A percentile compares a stretch with the other conserved stretches of the same genome.
phyloP scores from a whole-genome alignment of 805 yeast species.

The Ogataea allantospora region DNA sequence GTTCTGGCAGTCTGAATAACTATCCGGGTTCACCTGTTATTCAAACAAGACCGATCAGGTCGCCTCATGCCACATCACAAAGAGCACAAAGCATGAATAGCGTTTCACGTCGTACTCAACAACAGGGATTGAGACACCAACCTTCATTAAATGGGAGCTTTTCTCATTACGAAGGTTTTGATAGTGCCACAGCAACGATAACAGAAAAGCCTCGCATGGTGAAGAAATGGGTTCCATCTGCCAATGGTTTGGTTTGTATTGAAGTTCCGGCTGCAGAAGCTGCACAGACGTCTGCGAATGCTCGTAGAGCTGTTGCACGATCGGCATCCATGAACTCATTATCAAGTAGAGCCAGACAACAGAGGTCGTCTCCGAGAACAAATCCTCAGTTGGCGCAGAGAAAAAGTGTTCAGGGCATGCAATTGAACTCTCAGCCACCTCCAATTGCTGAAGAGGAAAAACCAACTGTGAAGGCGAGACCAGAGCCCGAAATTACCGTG shows the following conservation, averaged over 20 bases:
- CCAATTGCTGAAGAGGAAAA: slow-evolving; percentile 24
- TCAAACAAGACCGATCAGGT: slow-evolving; percentile 5
- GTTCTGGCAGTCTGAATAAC: slow-evolving; percentile 20
- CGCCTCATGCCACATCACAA: slow-evolving; percentile 8
- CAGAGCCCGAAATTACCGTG: background rate
- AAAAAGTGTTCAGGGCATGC: slow-evolving; percentile 24
- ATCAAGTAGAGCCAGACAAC: slow-evolving; percentile 15
- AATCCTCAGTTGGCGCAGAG: slow-evolving; percentile 15
- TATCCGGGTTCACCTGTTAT: slow-evolving; percentile 18
- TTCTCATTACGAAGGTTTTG: slow-evolving; percentile 13
- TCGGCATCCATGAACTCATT: slow-evolving; percentile 26
- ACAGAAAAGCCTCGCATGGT: slow-evolving; percentile 43
- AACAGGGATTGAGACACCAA: slow-evolving; percentile 16
- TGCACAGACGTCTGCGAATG: slow-evolving; percentile 8
- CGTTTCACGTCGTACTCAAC: slow-evolving; percentile 7
- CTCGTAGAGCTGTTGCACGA: slow-evolving; percentile 19
- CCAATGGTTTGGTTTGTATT: slow-evolving; percentile 63
- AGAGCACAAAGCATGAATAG: slow-evolving; percentile 24
- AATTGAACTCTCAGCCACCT: slow-evolving; percentile 21
- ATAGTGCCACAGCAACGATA: slow-evolving; percentile 8
- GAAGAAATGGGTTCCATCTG: slow-evolving; percentile 71
- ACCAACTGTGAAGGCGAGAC: background rate
- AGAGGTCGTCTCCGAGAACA: slow-evolving; percentile 5
- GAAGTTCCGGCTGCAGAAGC: slow-evolving; percentile 56
- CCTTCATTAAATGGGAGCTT: slow-evolving; percentile 17